phyloP scores from a whole-genome alignment of 441 rosid species.

The Erodium trifolium region DNA sequence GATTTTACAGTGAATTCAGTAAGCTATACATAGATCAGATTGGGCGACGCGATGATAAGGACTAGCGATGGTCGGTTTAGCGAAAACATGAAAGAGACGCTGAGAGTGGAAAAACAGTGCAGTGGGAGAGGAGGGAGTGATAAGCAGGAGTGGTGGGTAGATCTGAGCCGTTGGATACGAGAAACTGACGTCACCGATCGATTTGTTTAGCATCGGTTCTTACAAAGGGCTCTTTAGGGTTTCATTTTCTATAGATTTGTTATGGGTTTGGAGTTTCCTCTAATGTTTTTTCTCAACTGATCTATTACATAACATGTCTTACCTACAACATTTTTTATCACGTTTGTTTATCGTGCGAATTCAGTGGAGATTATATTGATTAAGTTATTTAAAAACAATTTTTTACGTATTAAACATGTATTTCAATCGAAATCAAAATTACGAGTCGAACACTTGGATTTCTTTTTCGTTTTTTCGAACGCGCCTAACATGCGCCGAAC shows the following conservation, averaged over 20 bases:
- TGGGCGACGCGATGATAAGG: conserved; percentile 16
- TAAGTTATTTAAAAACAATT: too few relatives aligned
- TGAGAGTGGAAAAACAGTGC: conserved; percentile 7
- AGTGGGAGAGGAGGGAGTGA: conserved; percentile 28
- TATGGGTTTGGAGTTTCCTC: neutral
- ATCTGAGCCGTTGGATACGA: conserved; percentile 30
- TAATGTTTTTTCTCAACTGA: too few relatives aligned
- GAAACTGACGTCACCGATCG: conserved; percentile 30
- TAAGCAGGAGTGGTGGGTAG: conserved; percentile 22
- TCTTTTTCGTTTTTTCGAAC: too few relatives aligned
- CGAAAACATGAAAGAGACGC: conserved; percentile 12
- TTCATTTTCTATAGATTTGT: conserved; percentile 16
- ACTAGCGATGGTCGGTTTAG: conserved; percentile 23
- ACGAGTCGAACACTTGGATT: too few relatives aligned
- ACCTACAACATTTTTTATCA: too few relatives aligned
- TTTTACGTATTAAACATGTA: too few relatives aligned
- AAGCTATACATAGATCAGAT: conserved; percentile 21
- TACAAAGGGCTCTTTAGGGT: conserved; percentile 32
- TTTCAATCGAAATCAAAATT: too few relatives aligned
- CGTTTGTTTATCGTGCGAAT: too few relatives aligned
- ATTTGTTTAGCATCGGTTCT: conserved; percentile 28
- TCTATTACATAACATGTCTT: too few relatives aligned
- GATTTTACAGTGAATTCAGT: conserved; percentile 4
- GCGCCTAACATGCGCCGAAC: too few relatives aligned
- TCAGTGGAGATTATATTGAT: too few relatives aligned